A percentile compares a stretch with the other conserved stretches of the same genome.
These are phyloP conservation scores for Chiua virens DNA, from an alignment of 768 basidiomycete genomes.

Conservation along the genomic window DNA sequence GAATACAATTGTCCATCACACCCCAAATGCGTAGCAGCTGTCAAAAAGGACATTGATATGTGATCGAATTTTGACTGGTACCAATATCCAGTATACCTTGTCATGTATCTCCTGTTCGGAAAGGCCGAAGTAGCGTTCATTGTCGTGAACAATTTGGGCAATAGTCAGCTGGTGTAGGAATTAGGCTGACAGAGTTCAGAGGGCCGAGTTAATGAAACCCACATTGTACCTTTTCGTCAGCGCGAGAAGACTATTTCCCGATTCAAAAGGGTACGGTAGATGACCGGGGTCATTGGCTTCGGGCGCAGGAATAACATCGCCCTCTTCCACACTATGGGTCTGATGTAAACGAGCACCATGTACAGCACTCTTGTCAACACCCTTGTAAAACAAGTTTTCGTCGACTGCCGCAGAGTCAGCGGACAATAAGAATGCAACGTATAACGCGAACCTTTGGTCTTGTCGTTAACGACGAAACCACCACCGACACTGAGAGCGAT, in stretches of 20 bases:
- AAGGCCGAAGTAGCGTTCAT: conserved; percentile 80
- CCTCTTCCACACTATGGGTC: conserved; percentile 43
- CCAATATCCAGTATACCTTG: conserved; percentile 48
- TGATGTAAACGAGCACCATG: conserved; percentile 80
- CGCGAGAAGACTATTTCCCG: conserved; percentile 71
- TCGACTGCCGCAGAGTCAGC: conserved; percentile 51
- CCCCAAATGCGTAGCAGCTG: conserved; percentile 78
- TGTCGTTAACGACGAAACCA: conserved; percentile 93
- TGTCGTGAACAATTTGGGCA: conserved; percentile 91
- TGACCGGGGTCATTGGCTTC: conserved; percentile 40
- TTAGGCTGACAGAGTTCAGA: conserved; percentile 6
- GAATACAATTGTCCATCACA: conserved; percentile 94
- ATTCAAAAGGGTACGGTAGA: conserved; percentile 83
- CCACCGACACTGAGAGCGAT: conserved; percentile 67
- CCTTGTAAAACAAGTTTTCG: conserved; percentile 94
- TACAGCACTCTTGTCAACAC: conserved; percentile 79
- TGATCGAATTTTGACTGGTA: neutral
- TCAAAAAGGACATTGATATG: neutral
- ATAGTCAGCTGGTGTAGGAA: conserved; percentile 70
- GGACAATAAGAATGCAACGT: neutral
- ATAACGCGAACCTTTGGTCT: conserved; percentile 67
- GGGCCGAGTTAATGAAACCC: conserved; percentile 27
- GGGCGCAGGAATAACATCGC: conserved; percentile 9
- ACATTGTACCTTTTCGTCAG: conserved; percentile 82
- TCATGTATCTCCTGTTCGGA: conserved; percentile 71